Conservation (phyloP, 75 land plant genomes). For the Larix kaempferi region DNA sequence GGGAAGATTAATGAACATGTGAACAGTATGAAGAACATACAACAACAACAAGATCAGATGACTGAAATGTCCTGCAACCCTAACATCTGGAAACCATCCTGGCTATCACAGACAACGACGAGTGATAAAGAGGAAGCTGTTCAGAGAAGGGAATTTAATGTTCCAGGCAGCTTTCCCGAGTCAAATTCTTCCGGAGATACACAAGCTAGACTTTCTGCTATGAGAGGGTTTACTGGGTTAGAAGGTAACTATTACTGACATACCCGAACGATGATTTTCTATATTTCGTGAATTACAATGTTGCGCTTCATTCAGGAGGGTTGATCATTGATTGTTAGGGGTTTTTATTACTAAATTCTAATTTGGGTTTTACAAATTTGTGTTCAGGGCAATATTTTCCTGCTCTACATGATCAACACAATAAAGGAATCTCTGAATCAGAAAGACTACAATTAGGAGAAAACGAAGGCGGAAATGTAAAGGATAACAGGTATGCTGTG, state of each 20-base stretch:
- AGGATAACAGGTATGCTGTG: slow-evolving; percentile 2
- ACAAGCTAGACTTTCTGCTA: not conserved
- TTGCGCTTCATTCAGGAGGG: not conserved
- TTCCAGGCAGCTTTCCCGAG: not conserved
- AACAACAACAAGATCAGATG: not conserved
- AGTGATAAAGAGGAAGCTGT: not conserved
- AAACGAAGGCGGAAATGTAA: not conserved
- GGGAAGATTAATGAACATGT: not conserved
- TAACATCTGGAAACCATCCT: slow-evolving; percentile 1
- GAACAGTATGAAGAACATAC: not conserved
- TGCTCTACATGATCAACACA: not conserved
- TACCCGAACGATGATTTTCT: not conserved
- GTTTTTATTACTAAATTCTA: not conserved
- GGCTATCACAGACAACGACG: slow-evolving; percentile 1
- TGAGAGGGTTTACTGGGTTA: not conserved
- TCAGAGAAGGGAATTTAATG: not conserved
- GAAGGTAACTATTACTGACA: not conserved
- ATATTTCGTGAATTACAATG: not conserved
- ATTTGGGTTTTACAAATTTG: not conserved
- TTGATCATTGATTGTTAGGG: not conserved
- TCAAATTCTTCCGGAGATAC: not conserved
- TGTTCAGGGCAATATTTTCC: not conserved
- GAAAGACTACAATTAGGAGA: not conserved
- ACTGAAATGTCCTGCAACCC: not conserved
- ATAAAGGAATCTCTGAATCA: not conserved